Conservation (phyloP, 345 rosid genomes). For the Camelina laxa region DNA sequence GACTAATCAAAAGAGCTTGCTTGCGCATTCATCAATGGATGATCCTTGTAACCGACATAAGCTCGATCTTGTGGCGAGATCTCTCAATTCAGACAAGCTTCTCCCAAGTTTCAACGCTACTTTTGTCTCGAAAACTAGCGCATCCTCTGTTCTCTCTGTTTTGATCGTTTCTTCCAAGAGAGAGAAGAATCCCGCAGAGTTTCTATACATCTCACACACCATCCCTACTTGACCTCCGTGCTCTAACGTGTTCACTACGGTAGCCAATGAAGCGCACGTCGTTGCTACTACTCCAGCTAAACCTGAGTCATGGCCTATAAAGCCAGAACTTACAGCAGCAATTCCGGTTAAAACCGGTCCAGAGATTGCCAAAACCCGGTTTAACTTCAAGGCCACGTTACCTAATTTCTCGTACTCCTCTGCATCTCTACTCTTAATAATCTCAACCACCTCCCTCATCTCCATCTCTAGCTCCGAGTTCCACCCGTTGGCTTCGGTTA, state of each 20-base stretch:
- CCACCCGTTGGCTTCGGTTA: slow-evolving; percentile 38
- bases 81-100: slow-evolving; percentile 43
- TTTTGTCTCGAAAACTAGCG: slow-evolving; percentile 41
- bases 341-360: slow-evolving; percentile 37
- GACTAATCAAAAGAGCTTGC: slow-evolving; percentile 34
- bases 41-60: slow-evolving; percentile 21
- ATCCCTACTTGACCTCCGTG: slow-evolving; percentile 47
- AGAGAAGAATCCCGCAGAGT: slow-evolving; percentile 42
- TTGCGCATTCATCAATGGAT: slow-evolving; percentile 35
- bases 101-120: slow-evolving; percentile 44
- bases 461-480: slow-evolving; percentile 43
- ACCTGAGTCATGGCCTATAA: slow-evolving; percentile 32
- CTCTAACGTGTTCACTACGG: slow-evolving; percentile 40
- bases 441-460: slow-evolving; percentile 43
- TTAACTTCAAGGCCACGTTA: slow-evolving; percentile 34
- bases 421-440: slow-evolving; percentile 48
- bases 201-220: slow-evolving; percentile 46
- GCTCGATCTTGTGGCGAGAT: slow-evolving; percentile 33
- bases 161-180: slow-evolving; percentile 37
- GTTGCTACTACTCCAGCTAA: slow-evolving; percentile 31
- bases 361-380: slow-evolving; percentile 36
- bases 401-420: slow-evolving; percentile 52
- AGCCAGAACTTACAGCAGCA: slow-evolving; percentile 31
- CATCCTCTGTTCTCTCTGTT: slow-evolving; percentile 24
- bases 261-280: slow-evolving; percentile 30